phyloP scores from a whole-genome alignment of 306 rosid genomes.

The Trichosanthes cucumerina region DNA sequence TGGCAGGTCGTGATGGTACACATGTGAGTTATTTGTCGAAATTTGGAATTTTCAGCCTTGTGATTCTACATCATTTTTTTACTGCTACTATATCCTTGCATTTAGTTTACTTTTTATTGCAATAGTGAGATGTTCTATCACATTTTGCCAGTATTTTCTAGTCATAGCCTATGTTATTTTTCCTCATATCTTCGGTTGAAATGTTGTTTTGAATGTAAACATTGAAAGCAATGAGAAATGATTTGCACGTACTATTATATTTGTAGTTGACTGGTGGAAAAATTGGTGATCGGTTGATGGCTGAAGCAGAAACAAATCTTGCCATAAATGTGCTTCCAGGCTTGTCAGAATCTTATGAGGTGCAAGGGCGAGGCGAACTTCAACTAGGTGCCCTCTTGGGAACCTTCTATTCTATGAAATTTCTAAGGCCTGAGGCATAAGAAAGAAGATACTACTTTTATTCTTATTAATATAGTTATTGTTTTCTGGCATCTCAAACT shows the following conservation, averaged over 20 bases:
- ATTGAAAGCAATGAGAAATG: background rate
- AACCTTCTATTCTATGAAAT: background rate
- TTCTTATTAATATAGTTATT: background rate
- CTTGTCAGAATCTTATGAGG: slow-evolving; percentile 83
- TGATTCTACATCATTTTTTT: background rate
- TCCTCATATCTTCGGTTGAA: background rate
- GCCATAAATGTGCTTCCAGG: slow-evolving; percentile 98
- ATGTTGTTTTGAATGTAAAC: background rate
- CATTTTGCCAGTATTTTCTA: background rate
- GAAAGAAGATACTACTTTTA: background rate
- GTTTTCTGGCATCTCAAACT: background rate
- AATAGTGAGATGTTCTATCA: background rate
- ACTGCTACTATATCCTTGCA: slow-evolving; percentile 15
- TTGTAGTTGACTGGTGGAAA: slow-evolving; percentile 82
- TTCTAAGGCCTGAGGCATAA: background rate
- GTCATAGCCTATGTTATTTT: background rate
- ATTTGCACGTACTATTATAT: background rate
- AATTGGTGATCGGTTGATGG: slow-evolving; percentile 79
- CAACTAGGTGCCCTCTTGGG: slow-evolving; percentile 65
- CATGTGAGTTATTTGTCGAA: slow-evolving; percentile 50
- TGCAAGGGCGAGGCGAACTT: slow-evolving; percentile 99
- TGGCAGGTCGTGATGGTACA: slow-evolving; percentile 95
- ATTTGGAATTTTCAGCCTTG: background rate
- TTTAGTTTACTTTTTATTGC: slow-evolving; percentile 21
- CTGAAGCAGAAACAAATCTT: slow-evolving; percentile 97